These are phyloP conservation scores for Myrmaecium sp. DNA, from an alignment of 2,329 filamentous ascomycete genomes.

Conservation along the genomic window DNA sequence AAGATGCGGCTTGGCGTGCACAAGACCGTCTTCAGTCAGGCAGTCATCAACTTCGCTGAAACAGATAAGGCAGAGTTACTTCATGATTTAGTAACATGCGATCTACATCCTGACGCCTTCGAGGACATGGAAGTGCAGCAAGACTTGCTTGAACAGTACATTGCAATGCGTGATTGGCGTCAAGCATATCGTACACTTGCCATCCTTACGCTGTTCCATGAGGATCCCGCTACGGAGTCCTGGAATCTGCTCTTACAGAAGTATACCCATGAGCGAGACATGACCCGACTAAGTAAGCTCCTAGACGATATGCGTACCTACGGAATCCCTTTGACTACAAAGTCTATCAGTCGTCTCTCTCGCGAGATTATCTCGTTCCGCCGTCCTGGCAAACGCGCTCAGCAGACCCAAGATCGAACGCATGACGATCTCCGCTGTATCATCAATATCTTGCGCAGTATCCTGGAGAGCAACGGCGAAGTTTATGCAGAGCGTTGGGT, in stretches of 20 bases:
- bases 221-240: slow-evolving; percentile 18
- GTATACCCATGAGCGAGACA: slow-evolving; percentile 7
- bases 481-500: slow-evolving; percentile 33
- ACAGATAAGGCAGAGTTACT: slow-evolving; percentile 37
- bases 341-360: slow-evolving; percentile 29
- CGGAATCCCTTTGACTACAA: slow-evolving; percentile 22
- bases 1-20: slow-evolving; percentile 45
- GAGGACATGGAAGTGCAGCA: slow-evolving; percentile 39
- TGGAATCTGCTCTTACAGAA: slow-evolving; percentile 33
- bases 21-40: slow-evolving; percentile 45
- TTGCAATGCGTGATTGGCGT: slow-evolving; percentile 31
- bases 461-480: slow-evolving; percentile 27
- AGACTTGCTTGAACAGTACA: slow-evolving; percentile 34
- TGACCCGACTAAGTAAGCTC: slow-evolving; percentile 14
- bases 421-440: slow-evolving; percentile 29
- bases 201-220: slow-evolving; percentile 30
- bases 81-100: slow-evolving; percentile 35
- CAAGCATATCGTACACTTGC: slow-evolving; percentile 39
- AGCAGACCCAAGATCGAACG: too few relatives aligned
- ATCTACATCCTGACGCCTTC: slow-evolving; percentile 48
- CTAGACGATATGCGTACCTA: slow-evolving; percentile 34
- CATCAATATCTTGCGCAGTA: slow-evolving; percentile 29
- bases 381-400: too few relatives aligned
- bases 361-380: too few relatives aligned
- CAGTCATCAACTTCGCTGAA: slow-evolving; percentile 46